Evolutionary conservation across 345 rosid species (phyloP).

Genomic region (Arabidopsis arenosa): DNA sequence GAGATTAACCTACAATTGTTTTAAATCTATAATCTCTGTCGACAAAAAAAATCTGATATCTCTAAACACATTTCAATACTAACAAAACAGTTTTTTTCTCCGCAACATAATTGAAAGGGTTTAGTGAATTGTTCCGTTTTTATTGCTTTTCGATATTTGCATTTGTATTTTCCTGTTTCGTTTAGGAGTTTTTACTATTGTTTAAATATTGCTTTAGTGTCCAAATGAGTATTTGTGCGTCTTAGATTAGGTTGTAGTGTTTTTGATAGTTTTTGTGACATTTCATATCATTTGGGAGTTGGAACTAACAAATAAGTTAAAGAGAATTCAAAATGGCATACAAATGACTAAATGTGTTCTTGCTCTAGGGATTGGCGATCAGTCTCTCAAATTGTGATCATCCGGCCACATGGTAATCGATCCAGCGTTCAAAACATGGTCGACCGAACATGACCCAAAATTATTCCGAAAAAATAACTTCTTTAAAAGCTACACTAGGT

Average conservation of each 20-base stretch:
- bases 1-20: neutral
- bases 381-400: no score
- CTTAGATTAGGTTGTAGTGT: neutral
- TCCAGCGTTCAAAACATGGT: no score
- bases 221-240: neutral
- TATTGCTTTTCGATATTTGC: neutral
- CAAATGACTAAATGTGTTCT: no score
- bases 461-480: no score
- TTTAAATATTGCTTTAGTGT: neutral
- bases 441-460: no score
- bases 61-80: neutral
- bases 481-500: no score
- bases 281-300: neutral
- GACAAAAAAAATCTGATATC: neutral
- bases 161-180: neutral
- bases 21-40: no score
- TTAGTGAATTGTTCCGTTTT: no score
- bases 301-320: neutral
- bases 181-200: no score
- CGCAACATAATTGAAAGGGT: no score
- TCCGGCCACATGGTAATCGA: neutral
- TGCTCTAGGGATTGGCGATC: no score
- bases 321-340: neutral
- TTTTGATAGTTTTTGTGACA: neutral
- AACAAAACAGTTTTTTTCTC: neutral